phyloP scores from a whole-genome alignment of 1,139 yeast genomes.

The Scheffersomyces illinoinensis region DNA sequence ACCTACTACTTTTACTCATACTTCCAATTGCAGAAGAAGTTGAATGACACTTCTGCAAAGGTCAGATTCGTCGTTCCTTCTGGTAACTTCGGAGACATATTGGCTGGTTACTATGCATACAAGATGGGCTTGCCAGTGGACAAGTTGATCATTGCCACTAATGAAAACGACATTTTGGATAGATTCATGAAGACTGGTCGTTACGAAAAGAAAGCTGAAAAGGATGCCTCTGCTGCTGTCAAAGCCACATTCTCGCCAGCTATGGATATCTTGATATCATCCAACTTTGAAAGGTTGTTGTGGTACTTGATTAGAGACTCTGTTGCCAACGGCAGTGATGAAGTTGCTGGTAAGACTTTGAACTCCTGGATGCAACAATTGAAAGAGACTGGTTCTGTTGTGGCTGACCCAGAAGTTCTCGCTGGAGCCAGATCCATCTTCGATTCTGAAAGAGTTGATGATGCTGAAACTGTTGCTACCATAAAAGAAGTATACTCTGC shows the following conservation, averaged over 20 bases:
- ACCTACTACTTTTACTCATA: slow-evolving; percentile 93
- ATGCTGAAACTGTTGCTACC: slow-evolving; percentile 73
- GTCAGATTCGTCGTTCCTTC: slow-evolving; percentile 92
- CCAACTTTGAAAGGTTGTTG: slow-evolving; percentile 91
- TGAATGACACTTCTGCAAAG: slow-evolving; percentile 38
- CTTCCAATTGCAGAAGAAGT: slow-evolving; percentile 61
- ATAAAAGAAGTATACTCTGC: slow-evolving; percentile 67
- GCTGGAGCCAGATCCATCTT: slow-evolving; percentile 68
- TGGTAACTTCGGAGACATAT: slow-evolving; percentile 96
- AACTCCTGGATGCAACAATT: slow-evolving; percentile 78
- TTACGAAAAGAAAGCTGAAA: slow-evolving; percentile 64
- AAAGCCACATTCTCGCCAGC: slow-evolving; percentile 95
- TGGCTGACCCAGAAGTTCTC: slow-evolving; percentile 66
- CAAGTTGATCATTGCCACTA: slow-evolving; percentile 88
- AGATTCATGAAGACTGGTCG: slow-evolving; percentile 86
- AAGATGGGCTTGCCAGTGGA: slow-evolving; percentile 94
- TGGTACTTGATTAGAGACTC: slow-evolving; percentile 89
- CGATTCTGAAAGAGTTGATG: slow-evolving; percentile 77
- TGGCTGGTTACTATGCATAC: slow-evolving; percentile 94
- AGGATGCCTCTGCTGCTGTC: slow-evolving; percentile 55
- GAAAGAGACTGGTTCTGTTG: slow-evolving; percentile 73
- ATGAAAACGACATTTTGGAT: slow-evolving; percentile 90
- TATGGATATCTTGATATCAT: slow-evolving; percentile 94
- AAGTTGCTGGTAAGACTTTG: slow-evolving; percentile 74
- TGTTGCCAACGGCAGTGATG: slow-evolving; percentile 53